Base-by-base conservation (phyloP, 2,329 filamentous ascomycete genomes). In the Cladobotryum mycophilum region DNA sequence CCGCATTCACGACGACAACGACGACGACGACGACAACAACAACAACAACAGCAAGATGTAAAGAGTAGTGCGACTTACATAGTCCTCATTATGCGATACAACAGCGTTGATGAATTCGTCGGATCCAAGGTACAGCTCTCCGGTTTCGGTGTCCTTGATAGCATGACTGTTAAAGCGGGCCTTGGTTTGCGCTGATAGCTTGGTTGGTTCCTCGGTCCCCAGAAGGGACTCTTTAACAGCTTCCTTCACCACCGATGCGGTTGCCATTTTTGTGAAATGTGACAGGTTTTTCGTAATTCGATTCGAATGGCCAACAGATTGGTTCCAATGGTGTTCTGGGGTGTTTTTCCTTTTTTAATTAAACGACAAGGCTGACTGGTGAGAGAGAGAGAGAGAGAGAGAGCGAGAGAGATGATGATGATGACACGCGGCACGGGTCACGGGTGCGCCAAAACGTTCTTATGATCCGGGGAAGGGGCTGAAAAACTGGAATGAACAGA, bases 31-130 rank as follows among this genome's bases (percentile, higher is more conserved):
- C 8, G 41, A 14, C 17, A 20, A 20, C 20, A 20, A 20, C 20
- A 5, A 20, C n/a, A n/a, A n/a, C n/a, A n/a, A n/a, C n/a, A n/a
- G n/a, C n/a, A n/a, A n/a, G 4, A 25, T 40, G 13, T 30, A 18
- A 6, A 30, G 3, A 13, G 5, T n/a, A 41, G 5, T 13, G 15
- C 37, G 20, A 79, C 88, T 82, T 75, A 96, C 92, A 72, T 93
- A 97, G 74, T 97, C 90, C 70, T 96, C 89, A 53, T 83, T 78
- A 44, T 80, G 78, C 5, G 93, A 93, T 60, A 89, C 91, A 72
- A 99, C 84, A 25, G 92, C 92, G 63, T 91, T 78, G 61, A 96
- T 82, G 68, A 99, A 99, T 67, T 95, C 82, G n/a, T 91, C 82
- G 55, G 86, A 81, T 42, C 80, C 84, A 81, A 99, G 87, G 65